Evolutionary conservation across 768 basidiomycete genomes (phyloP).

Genomic region (Xerocomus brunneocitrinus): DNA sequence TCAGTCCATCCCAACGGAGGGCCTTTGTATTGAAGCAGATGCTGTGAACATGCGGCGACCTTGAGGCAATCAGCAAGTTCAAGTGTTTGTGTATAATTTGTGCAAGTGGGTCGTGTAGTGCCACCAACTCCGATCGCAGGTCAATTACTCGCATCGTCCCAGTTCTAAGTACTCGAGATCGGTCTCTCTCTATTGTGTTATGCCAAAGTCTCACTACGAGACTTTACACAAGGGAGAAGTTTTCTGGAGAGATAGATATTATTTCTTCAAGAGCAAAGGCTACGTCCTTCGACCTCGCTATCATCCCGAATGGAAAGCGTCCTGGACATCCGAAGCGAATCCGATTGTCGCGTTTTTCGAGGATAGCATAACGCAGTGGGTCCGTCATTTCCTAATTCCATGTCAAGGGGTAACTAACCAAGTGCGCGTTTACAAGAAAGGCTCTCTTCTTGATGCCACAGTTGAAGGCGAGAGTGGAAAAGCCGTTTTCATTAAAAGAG

Average conservation of each 20-base stretch:
- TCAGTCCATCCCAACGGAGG: too few species aligned
- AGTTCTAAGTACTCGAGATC: too few species aligned
- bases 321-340: constrained; percentile 15
- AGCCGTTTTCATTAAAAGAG: constrained; percentile 16
- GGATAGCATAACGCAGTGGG: constrained; percentile 9
- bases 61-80: too few species aligned
- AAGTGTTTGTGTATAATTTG: too few species aligned
- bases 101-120: too few species aligned
- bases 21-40: too few species aligned
- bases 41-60: too few species aligned
- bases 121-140: too few species aligned
- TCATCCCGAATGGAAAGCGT: constrained; percentile 26
- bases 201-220: too few species aligned
- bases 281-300: constrained; percentile 26
- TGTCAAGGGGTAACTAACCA: neutral
- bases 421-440: neutral
- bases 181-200: too few species aligned
- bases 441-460: constrained; percentile 10
- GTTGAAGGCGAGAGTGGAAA: neutral
- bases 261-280: constrained; percentile 15
- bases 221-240: too few species aligned
- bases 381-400: neutral
- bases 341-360: neutral
- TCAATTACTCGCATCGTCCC: too few species aligned
- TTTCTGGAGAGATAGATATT: neutral